Percentiles rank a stretch among this genome's conserved stretches.
These are phyloP conservation scores for Arabis alpina DNA, from an alignment of 345 rosid genomes.

Conservation along the genomic window DNA sequence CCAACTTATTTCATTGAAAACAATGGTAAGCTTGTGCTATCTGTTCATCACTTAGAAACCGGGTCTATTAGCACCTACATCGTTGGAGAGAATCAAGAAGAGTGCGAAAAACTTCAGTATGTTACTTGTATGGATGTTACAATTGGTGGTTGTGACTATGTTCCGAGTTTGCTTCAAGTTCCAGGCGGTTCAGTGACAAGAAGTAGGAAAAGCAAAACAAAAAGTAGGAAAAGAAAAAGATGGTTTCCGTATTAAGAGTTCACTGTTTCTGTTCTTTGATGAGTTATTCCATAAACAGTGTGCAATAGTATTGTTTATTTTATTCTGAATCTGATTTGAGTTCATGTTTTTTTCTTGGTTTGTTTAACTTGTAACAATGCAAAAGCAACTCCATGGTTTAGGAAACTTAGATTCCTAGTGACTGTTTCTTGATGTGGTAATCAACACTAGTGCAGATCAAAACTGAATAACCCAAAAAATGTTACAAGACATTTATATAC, in stretches of 20 bases:
- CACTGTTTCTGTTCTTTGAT: background rate
- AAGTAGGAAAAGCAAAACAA: background rate
- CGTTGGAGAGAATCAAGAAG: background rate
- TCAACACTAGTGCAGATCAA: too few species aligned
- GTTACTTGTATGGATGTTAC: background rate
- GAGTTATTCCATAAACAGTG: background rate
- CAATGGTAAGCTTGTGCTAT: constrained; percentile 12
- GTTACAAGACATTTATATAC: too few species aligned
- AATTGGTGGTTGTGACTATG: background rate
- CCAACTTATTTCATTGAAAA: background rate
- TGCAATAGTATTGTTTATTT: too few species aligned
- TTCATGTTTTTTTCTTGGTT: background rate
- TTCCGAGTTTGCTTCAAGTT: background rate
- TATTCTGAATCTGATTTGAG: too few species aligned
- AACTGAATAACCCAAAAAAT: too few species aligned
- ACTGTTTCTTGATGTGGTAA: too few species aligned
- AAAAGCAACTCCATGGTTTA: too few species aligned
- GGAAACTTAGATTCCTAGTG: too few species aligned
- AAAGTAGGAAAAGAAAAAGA: background rate
- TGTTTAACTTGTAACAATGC: background rate
- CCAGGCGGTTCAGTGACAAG: background rate
- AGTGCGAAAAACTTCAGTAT: background rate
- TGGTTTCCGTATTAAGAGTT: background rate
- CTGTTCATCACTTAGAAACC: background rate
- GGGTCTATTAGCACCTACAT: background rate